These are phyloP conservation scores for Aspergillus phoenicis DNA, from an alignment of 2,329 filamentous ascomycete species.

Conservation along the genomic window DNA sequence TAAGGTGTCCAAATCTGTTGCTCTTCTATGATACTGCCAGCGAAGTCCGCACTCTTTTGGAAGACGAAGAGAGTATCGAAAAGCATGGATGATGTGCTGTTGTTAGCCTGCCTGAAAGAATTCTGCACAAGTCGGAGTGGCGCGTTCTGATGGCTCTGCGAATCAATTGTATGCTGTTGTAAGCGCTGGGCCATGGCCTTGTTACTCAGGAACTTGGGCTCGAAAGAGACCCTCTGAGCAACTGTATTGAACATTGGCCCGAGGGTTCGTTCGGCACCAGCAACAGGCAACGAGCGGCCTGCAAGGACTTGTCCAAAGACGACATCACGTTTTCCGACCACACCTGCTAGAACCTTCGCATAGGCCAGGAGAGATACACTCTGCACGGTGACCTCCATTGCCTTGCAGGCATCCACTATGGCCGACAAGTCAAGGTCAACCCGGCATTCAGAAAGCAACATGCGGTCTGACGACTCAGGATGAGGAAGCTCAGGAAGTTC, in stretches of 20 bases:
- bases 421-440: conserved; percentile 23
- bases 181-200: conserved; percentile 42
- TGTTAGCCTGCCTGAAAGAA: conserved; percentile 41
- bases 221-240: conserved; percentile 45
- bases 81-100: conserved; percentile 32
- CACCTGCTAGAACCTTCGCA: conserved; percentile 32
- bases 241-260: conserved; percentile 61
- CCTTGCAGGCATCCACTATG: conserved; percentile 26
- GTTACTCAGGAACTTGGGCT: conserved; percentile 43
- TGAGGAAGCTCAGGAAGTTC: conserved; percentile 24
- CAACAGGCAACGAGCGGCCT: conserved; percentile 52
- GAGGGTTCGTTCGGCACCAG: conserved; percentile 50
- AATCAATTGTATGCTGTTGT: conserved; percentile 49
- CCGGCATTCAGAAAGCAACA: conserved; percentile 23
- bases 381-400: conserved; percentile 34
- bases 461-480: conserved; percentile 11
- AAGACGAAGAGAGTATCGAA: conserved; percentile 60
- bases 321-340: conserved; percentile 37
- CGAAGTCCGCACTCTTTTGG: conserved; percentile 40
- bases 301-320: conserved; percentile 56
- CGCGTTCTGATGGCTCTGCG: conserved; percentile 55
- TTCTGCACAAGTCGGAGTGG: conserved; percentile 54
- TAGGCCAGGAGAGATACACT: conserved; percentile 33
- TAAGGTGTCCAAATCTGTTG: conserved; percentile 29
- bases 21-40: conserved; percentile 12